Percentiles rank a stretch among this genome's conserved stretches.
phyloP scores from a whole-genome alignment of 2,329 filamentous ascomycete species.

The Tolypocladium pustulatum region DNA sequence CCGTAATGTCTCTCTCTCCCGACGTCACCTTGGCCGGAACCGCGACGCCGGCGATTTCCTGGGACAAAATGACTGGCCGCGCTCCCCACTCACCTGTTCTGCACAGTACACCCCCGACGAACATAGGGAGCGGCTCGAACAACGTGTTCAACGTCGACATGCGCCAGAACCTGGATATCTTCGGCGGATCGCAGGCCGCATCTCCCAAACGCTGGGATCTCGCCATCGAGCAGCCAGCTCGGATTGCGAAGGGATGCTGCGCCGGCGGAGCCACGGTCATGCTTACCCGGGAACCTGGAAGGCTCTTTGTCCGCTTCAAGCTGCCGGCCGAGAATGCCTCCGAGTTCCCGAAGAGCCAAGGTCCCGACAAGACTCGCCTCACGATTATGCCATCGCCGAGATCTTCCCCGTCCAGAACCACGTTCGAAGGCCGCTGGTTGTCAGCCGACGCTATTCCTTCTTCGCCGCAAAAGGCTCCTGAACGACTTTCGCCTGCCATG shows the following conservation, averaged over 20 bases:
- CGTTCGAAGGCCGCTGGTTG: slow-evolving; percentile 2
- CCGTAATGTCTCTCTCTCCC: not conserved
- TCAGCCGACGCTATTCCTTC: not conserved
- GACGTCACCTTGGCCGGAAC: not conserved
- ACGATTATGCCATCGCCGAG: slow-evolving; percentile 11
- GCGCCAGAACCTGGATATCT: slow-evolving; percentile 24
- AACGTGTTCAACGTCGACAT: slow-evolving; percentile 23
- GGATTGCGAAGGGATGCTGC: slow-evolving; percentile 15
- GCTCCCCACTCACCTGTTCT: not conserved
- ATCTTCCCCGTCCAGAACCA: slow-evolving; percentile 13
- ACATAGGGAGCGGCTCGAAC: slow-evolving; percentile 1
- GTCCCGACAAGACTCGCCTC: slow-evolving; percentile 15
- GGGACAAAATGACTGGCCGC: slow-evolving; percentile 7
- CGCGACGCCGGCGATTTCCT: slow-evolving; percentile 7
- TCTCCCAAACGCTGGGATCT: slow-evolving; percentile 4
- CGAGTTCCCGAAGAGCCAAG: slow-evolving; percentile 19
- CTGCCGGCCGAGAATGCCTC: slow-evolving; percentile 18
- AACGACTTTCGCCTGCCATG: not conserved
- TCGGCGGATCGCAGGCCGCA: slow-evolving; percentile 10
- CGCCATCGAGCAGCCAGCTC: slow-evolving; percentile 14
- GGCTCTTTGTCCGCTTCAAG: slow-evolving; percentile 28
- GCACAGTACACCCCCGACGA: slow-evolving; percentile 2
- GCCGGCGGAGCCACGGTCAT: slow-evolving; percentile 19
- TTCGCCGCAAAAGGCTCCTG: not conserved
- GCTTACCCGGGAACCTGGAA: slow-evolving; percentile 15